Evolutionary conservation across 2,329 filamentous ascomycete species (phyloP), one percentile per base, ranked within the genome.

Genomic region (Penicillium rolfsii): DNA sequence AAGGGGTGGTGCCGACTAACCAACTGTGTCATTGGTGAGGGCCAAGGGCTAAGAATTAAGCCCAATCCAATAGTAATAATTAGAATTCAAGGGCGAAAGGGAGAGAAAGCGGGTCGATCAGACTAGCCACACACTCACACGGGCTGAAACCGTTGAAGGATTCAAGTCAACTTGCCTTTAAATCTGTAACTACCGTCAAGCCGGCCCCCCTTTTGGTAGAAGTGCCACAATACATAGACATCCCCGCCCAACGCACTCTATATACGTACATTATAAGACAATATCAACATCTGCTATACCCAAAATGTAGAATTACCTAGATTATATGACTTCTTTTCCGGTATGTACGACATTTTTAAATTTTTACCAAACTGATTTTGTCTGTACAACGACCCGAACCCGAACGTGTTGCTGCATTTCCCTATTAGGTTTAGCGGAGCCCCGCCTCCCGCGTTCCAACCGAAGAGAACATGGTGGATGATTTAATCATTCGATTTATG

Each of bases 381-480:
- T 22, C 14, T 14, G 35, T 36, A n/a, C 6, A 30, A 49, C 16
- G 28, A 45, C 38, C 30, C 22, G 16, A 46, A 52, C 35, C 43
- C 45, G 56, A 54, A 59, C 56, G 33, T 63, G 57, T 62, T 65
- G 56, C 38, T 60, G 26, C 36, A 63, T 70, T 71, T 30, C 69
- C 68, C 35, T 9, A 60, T 64, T 61, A 28, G 64, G 68, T 57
- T 64, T 71, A 71, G 69, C 57, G 33, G 41, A 52, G 64, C 65
- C 67, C 67, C 68, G 61, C 68, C 62, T 69, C 62, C 64, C 64
- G 55, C 56, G 64, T 62, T 53, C 55, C 40, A 56, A 57, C 45
- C 30, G 48, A 41, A 50, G 53, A 36, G n/a, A 24, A 24, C 52
- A 40, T 41, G 49, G 54, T 30, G 41, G 28, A 49, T 28, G 22